Evolutionary conservation across 306 rosid species (phyloP).

Genomic region (Argentina anserina): DNA sequence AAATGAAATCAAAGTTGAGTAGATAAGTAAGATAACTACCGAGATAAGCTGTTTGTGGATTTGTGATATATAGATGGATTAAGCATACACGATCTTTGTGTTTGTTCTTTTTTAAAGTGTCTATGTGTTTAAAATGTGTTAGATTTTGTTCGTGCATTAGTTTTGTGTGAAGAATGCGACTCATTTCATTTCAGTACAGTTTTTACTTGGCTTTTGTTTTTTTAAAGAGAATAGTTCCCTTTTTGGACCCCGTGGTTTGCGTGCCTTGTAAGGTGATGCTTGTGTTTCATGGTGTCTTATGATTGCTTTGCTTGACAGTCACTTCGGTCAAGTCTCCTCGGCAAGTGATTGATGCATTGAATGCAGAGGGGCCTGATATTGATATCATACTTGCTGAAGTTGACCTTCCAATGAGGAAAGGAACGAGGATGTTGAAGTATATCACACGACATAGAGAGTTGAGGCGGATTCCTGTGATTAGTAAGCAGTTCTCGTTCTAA

Average conservation of each 20-base stretch:
- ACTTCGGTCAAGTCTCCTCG: conserved; percentile 74
- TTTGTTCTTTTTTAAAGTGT: not conserved
- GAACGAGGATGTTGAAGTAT: conserved; percentile 89
- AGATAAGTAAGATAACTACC: too few species aligned
- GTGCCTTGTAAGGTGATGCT: not conserved
- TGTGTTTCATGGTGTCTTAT: conserved; percentile 7
- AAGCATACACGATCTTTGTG: not conserved
- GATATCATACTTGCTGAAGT: conserved; percentile 89
- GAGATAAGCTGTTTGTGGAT: not conserved
- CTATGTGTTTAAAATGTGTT: not conserved
- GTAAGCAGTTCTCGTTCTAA: conserved; percentile 39
- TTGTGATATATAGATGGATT: not conserved
- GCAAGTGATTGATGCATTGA: conserved; percentile 92
- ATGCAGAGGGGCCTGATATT: conserved; percentile 86
- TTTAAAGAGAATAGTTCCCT: not conserved
- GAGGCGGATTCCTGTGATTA: conserved; percentile 85
- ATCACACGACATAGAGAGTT: conserved; percentile 71
- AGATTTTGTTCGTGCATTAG: not conserved
- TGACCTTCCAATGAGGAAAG: conserved; percentile 84
- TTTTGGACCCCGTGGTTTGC: not conserved
- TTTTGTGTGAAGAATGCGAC: not conserved
- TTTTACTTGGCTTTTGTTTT: not conserved
- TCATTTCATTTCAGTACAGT: not conserved
- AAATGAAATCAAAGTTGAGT: too few species aligned
- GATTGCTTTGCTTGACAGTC: conserved; percentile 46